These are phyloP conservation scores for Pistacia vera DNA, from an alignment of 345 rosid genomes.

Conservation along the genomic window DNA sequence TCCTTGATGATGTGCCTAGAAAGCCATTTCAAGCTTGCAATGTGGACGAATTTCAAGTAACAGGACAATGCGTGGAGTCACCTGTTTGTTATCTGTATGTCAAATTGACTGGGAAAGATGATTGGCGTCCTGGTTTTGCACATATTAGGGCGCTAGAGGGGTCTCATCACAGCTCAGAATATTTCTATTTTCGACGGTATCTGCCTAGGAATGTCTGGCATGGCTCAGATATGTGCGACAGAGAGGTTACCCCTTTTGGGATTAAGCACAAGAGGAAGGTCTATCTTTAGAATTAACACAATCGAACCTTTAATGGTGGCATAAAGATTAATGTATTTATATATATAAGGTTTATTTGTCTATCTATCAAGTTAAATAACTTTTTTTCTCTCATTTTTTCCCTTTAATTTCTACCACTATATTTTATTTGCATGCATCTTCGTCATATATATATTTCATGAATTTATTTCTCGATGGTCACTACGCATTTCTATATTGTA, in stretches of 20 bases:
- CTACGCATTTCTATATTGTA: no score
- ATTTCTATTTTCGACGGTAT: slow-evolving; percentile 47
- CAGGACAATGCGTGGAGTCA: slow-evolving; percentile 38
- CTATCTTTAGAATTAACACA: slow-evolving; percentile 8
- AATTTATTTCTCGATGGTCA: no score
- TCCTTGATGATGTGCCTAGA: slow-evolving; percentile 35
- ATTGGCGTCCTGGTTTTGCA: slow-evolving; percentile 57
- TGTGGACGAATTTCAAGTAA: slow-evolving; percentile 47
- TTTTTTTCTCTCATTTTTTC: background rate
- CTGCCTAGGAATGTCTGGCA: slow-evolving; percentile 54
- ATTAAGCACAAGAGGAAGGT: slow-evolving; percentile 38
- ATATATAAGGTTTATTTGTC: background rate
- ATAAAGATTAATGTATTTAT: background rate
- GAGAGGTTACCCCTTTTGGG: slow-evolving; percentile 51
- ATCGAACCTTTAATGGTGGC: background rate
- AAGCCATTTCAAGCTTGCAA: slow-evolving; percentile 58
- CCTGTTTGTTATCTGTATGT: slow-evolving; percentile 48
- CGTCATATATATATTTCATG: no score
- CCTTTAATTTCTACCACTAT: background rate
- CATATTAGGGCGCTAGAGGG: slow-evolving; percentile 33
- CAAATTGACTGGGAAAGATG: slow-evolving; percentile 40
- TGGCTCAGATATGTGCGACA: slow-evolving; percentile 49
- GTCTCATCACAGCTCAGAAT: slow-evolving; percentile 33
- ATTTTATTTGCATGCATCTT: background rate
- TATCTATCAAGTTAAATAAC: background rate